Conservation (phyloP, 192 early-diverging fungal genomes). For the Backusella luteola region DNA sequence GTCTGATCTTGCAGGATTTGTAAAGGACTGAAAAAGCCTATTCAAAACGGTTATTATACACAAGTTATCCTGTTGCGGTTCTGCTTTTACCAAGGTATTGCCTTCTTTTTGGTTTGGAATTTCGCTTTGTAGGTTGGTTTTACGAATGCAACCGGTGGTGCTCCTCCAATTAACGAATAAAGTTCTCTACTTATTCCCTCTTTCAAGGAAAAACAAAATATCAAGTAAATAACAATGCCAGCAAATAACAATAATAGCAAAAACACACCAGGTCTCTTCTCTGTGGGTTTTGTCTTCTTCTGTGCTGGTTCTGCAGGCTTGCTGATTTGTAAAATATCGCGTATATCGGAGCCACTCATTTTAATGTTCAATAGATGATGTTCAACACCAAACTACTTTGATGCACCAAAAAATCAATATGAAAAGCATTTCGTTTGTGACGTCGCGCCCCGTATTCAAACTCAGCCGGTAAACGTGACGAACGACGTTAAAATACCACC, state of each 20-base stretch:
- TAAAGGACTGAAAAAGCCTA: slow-evolving; percentile 68
- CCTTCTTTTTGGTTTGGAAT: slow-evolving; percentile 65
- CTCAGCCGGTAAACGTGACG: background rate
- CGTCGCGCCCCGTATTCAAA: background rate
- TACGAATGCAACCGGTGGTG: slow-evolving; percentile 59
- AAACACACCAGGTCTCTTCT: slow-evolving; percentile 50
- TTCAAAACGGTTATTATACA: background rate
- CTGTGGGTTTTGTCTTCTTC: slow-evolving; percentile 35
- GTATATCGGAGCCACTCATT: slow-evolving; percentile 53
- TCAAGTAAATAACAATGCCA: background rate
- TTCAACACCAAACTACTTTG: background rate
- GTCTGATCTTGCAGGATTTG: slow-evolving; percentile 76
- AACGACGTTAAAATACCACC: too few relatives aligned
- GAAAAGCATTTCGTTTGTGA: background rate
- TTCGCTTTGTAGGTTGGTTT: slow-evolving; percentile 69
- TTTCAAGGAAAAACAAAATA: slow-evolving; percentile 11
- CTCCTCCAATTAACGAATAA: slow-evolving; percentile 64
- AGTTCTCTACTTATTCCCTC: slow-evolving; percentile 62
- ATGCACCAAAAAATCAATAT: background rate
- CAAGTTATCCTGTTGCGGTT: background rate
- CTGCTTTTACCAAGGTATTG: slow-evolving; percentile 58
- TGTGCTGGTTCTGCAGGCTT: slow-evolving; percentile 36
- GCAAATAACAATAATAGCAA: background rate
- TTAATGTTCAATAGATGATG: background rate
- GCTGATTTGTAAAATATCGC: slow-evolving; percentile 59